Base-by-base conservation (phyloP, 2,329 filamentous ascomycete species). In the Tricladium varicosporioides region DNA sequence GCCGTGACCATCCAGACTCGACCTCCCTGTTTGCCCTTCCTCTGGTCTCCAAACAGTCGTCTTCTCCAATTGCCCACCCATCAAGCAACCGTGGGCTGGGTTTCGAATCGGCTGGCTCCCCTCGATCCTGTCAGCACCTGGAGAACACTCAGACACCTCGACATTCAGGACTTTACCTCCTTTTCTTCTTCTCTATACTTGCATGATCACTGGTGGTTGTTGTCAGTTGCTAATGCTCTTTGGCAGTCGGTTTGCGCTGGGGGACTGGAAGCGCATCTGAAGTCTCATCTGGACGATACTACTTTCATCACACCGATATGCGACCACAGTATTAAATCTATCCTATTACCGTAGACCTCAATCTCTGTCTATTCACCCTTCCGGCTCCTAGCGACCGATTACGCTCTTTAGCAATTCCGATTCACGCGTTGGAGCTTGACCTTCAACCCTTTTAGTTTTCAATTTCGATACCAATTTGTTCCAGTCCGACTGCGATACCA, bases 331-430 rank as follows among this genome's bases (percentile, higher is more conserved):
- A 15, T 52, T 53, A 27, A 53, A 57, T 57, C 51, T 48, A 32
- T 44, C 59, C 60, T 51, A 58, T 46, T 32, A 50, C 51, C 52
- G 64, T 62, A 66, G 57, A 61, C 54, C 52, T 57, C 58, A 51
- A 56, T 61, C 51, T 63, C 60, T 65, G 56, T 63, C 57, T 63
- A 56, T 60, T 40, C 42, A 58, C 60, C 51, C 55, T 48, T 48
- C 59, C 61, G 63, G 62, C 53, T 69, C 66, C 65, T 62, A 67
- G 66, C 56, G 66, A 67, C 60, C 64, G 58, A 58, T 61, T 57
- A 67, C 65, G 54, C 60, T 68, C 67, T 64, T 68, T 68, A 55
- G 55, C 52, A 63, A 50, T n/a, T 59, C 42, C 31, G 14, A 46
- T 67, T 63, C 53, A 57, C 57, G 50, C 55, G 55, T 53, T 46